Base-by-base conservation (phyloP, 306 rosid genomes). In the Prunus dulcis region DNA sequence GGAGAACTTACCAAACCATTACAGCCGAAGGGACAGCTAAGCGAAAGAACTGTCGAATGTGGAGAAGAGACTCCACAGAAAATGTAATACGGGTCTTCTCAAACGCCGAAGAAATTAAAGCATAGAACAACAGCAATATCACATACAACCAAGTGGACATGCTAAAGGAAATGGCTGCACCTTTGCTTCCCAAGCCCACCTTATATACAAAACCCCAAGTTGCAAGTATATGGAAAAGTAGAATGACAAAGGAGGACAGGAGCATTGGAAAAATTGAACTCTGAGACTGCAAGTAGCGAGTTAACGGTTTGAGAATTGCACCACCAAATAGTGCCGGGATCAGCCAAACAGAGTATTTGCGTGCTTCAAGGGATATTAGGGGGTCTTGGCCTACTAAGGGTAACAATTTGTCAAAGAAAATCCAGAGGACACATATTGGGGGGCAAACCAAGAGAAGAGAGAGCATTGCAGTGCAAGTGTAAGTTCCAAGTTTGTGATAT, bases 1-100 rank as follows among this genome's bases (percentile, higher is more conserved):
- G 19, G n/a, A n/a, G 10, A 73, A 56, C 43, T 85, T 83, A 90
- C 97, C 97, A 90, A 75, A 82, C 60, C 96, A 90, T 93, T 0
- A 79, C 69, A 4, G 97, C 91, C 12, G 97, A 83, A 0, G 97
- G 96, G 6, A 83, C 19, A n/a, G 89, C 94, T 53, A 87, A 64
- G 0, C 79, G 80, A 75, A 86, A 69, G 81, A 90, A 93, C 61
- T 77, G 57, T 19, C 71, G 10, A 0, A 87, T 4, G 20, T 83
- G 66, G 34, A 51, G 30, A 15, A 93, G 64, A 60, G 78, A 83
- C 4, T 86, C 79, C 18, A 15, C 68, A 0, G 93, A 79, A 70
- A 90, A 77, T 8, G 80, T 17, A 3, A 76, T 17, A 1, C 87
- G 79, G 0, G 91, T 87, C 34, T 78, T 82, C 63, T 84, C 62